These are phyloP conservation scores for Neurospora pannonica DNA, from an alignment of 495 filamentous ascomycete species.

Conservation along the genomic window DNA sequence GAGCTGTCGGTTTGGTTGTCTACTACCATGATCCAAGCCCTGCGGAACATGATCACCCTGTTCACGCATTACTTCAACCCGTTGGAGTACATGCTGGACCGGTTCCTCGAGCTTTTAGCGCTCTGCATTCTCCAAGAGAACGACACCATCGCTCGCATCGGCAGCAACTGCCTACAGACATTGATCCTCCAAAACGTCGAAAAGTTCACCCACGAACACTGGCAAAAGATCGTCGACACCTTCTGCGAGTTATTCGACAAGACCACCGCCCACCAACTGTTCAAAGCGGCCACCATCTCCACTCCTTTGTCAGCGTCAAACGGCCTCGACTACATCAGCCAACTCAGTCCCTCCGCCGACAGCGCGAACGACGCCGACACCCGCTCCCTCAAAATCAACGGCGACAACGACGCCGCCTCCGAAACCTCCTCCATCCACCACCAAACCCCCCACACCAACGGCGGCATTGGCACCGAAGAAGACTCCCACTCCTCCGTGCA, in stretches of 20 bases:
- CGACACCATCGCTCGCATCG: slow-evolving; percentile 94
- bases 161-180: slow-evolving; percentile 94
- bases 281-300: slow-evolving; percentile 66
- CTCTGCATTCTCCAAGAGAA: slow-evolving; percentile 99
- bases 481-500: slow-evolving; percentile 6
- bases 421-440: slow-evolving; percentile 16
- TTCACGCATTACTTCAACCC: slow-evolving; percentile 98
- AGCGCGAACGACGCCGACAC: slow-evolving; percentile 31
- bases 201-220: slow-evolving; percentile 80
- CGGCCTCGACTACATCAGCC: slow-evolving; percentile 33
- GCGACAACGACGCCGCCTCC: slow-evolving; percentile 24
- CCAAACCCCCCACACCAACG: slow-evolving; percentile 19
- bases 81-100: slow-evolving; percentile 91
- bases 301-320: slow-evolving; percentile 34
- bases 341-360: slow-evolving; percentile 32
- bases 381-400: slow-evolving; percentile 56
- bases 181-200: slow-evolving; percentile 90
- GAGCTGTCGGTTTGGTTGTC: slow-evolving; percentile 98
- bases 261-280: slow-evolving; percentile 89
- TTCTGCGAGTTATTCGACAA: slow-evolving; percentile 93
- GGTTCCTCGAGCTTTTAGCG: slow-evolving; percentile 85
- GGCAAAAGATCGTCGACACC: slow-evolving; percentile 84
- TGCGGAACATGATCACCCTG: slow-evolving; percentile 95
- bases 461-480: slow-evolving; percentile 18
- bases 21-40: slow-evolving; percentile 97